phyloP scores from a whole-genome alignment of 2,329 filamentous ascomycete species.

The Pseudogymnoascus sp. region DNA sequence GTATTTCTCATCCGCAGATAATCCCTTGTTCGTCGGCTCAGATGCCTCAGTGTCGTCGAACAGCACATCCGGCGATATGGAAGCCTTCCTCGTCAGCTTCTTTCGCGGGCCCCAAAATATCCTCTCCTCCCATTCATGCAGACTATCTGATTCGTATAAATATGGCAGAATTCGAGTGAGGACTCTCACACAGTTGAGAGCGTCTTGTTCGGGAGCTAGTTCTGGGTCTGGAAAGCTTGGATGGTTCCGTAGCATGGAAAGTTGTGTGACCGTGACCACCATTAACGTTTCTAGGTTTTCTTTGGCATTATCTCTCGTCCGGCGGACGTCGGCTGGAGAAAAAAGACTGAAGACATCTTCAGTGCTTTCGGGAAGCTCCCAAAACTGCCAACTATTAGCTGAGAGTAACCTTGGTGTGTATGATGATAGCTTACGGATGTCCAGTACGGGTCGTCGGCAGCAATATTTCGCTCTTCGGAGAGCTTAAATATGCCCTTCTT shows the following conservation, averaged over 20 bases:
- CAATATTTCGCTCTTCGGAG: slow-evolving; percentile 82
- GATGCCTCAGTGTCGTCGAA: slow-evolving; percentile 59
- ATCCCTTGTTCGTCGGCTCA: slow-evolving; percentile 28
- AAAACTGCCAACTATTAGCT: slow-evolving; percentile 55
- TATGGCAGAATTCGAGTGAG: slow-evolving; percentile 85
- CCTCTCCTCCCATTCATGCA: slow-evolving; percentile 78
- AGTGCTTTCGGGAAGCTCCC: slow-evolving; percentile 89
- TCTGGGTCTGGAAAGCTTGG: slow-evolving; percentile 84
- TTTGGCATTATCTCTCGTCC: slow-evolving; percentile 74
- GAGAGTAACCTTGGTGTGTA: slow-evolving; percentile 7
- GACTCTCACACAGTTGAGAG: slow-evolving; percentile 90
- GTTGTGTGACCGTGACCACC: slow-evolving; percentile 70
- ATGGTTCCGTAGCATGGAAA: slow-evolving; percentile 77
- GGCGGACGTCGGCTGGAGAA: slow-evolving; percentile 77
- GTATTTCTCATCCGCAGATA: slow-evolving; percentile 50
- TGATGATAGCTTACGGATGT: slow-evolving; percentile 56
- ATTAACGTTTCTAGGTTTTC: slow-evolving; percentile 87
- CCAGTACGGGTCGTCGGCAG: slow-evolving; percentile 88
- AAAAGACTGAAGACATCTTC: slow-evolving; percentile 98
- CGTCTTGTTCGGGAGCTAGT: slow-evolving; percentile 72
- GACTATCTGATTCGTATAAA: slow-evolving; percentile 78
- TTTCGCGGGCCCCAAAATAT: slow-evolving; percentile 83
- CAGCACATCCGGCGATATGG: slow-evolving; percentile 65
- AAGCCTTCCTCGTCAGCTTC: slow-evolving; percentile 56
- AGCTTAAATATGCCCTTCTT: slow-evolving; percentile 97